Conservation (phyloP, 108 stramenopile species). For the Cyclostephanos tholiformis region DNA sequence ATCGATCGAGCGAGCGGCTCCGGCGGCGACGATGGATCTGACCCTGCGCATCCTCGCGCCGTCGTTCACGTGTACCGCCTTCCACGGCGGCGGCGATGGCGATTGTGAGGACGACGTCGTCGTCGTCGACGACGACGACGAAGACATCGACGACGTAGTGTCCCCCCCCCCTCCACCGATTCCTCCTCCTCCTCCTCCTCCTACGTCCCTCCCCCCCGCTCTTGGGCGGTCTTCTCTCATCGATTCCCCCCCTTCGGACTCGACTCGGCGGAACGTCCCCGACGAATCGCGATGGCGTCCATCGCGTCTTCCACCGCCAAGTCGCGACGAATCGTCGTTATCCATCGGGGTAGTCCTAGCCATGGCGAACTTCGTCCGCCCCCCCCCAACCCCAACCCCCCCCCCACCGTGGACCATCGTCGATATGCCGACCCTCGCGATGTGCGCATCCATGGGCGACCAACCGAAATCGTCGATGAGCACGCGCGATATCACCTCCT, state of each 20-base stretch:
- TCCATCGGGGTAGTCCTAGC: no score
- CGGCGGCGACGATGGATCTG: constrained; percentile 1
- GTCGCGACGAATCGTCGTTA: neutral
- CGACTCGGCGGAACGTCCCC: no score
- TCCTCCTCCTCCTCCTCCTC: neutral
- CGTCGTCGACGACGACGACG: neutral
- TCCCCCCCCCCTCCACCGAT: neutral
- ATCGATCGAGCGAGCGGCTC: neutral
- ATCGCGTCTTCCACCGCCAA: neutral
- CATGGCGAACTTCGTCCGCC: neutral
- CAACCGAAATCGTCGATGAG: constrained; percentile 42
- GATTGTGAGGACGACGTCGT: neutral
- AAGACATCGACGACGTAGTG: no score
- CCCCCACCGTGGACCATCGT: constrained; percentile 12
- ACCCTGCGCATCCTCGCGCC: constrained; percentile 53
- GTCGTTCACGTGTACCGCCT: constrained; percentile 67
- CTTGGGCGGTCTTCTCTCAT: no score
- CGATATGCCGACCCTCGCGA: constrained; percentile 40
- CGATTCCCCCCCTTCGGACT: no score
- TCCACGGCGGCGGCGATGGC: constrained; percentile 19
- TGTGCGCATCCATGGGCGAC: constrained; percentile 42
- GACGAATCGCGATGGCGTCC: no score
- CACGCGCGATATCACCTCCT: constrained; percentile 29
- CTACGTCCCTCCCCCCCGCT: no score
- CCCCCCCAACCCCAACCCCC: neutral